Base-by-base conservation (phyloP, 1,284 basidiomycete species). In the Limonomyces culmigenus region DNA sequence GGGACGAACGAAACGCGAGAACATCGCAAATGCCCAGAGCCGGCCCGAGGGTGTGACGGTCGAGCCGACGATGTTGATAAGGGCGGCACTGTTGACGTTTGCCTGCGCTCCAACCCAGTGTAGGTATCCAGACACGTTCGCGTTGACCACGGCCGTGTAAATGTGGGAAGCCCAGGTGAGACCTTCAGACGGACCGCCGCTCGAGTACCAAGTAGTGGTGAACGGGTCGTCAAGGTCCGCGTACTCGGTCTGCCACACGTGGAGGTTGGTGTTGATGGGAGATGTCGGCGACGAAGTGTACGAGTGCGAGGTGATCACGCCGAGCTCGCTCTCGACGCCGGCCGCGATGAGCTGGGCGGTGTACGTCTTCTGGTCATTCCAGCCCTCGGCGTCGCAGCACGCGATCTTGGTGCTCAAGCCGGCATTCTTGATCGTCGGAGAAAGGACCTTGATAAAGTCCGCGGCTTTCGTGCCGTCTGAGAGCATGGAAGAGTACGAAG, bases 11-110 rank as follows among this genome's bases (percentile, higher is more conserved):
- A 37, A 49, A 19, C 48, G 41, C 13, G 38, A 40, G 42, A 43
- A 49, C 25, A 43, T 41, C 10, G 45, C 48, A 21, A 49, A 39
- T 2, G 47, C 48, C 48, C 48, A 49, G 1, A 48, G 44, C 4
- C 48, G 47, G 23, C 38, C 39, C 5, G 44, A 47, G 3, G 43
- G 36, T 23, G 38, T 41, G 12, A 36, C 32, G 3, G 42, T 43
- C 15, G 45, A 40, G 3, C 47, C 45, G 11, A 23, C 32, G 25
- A 38, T 44, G 10, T 35, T 32, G 25, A 48, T 42, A 14, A 49
- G 42, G 3, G 36, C 38, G 3, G 38, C 39, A 39, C 47, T 39
- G 35, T 43, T 47, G 3, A 43, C 40, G 3, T 40, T 44, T 5
- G 37, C 30, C 38, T 47, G 44, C 2, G 39, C 46, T 17, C 47